Base-by-base conservation (phyloP, 2,329 filamentous ascomycete species). In the Cladosporium velox region DNA sequence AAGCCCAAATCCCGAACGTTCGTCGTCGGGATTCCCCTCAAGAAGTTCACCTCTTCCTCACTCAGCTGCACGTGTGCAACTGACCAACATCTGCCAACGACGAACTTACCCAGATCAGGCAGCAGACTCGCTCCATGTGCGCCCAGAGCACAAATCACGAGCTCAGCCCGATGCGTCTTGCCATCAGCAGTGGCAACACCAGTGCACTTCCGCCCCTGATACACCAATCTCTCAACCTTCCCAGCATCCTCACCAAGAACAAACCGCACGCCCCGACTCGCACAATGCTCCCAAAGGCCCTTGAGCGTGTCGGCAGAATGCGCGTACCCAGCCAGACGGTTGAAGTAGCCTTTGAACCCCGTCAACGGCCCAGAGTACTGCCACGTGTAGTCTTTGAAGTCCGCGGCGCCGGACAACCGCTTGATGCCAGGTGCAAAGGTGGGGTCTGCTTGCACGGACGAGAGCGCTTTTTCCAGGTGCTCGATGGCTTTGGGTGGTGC, bases 1-100 rank as follows among this genome's bases (percentile, higher is more conserved):
- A 89, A 89, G 0, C 87, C 87, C 0, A 89, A 77, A 67, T 89
- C 87, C 1, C 87, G 82, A 1, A 84, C 83, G 62, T 88, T 87
- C 0, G 84, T 87, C 0, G 88, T 85, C 0, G 87, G 87, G 12
- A 89, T 86, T 2, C 85, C 84, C 1, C 83, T 81, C 1, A 90
- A 81, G 5, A 76, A 77, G 2, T 82, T 79, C 0, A 83, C 81
- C 73, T 90, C 87, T 0, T 81, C 80, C 6, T 84, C 79, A 0
- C 81, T 86, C 1, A 89, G 79, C 58, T 84, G 82, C 1, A 89
- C 78, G 70, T 89, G 87, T 0, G 84, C 86, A 1, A 90, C 82
- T 0, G 84, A 83, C 84, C 86, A 89, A 0, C 81, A 83, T 65
- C 85, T 85, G 4, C 86, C 87, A 0, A 82, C 81, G 2, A 87